phyloP scores from a whole-genome alignment of 768 basidiomycete genomes.

The Kwoniella sp. region DNA sequence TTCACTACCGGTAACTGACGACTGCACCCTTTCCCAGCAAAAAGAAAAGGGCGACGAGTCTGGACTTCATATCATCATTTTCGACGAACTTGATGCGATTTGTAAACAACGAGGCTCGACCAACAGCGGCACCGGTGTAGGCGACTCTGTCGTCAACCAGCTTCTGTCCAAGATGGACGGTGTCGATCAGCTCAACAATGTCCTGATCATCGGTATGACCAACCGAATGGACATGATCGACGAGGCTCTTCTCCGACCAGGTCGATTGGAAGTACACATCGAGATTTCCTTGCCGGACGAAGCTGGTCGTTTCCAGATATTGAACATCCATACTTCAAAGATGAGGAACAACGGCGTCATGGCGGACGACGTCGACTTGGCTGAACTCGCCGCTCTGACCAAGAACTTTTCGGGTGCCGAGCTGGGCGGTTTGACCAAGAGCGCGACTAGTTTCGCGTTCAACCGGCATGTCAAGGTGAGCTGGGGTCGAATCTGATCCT shows the following conservation, averaged over 20 bases:
- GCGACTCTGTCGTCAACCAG: constrained; percentile 99
- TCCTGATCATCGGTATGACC: constrained; percentile 99
- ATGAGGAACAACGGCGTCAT: constrained; percentile 92
- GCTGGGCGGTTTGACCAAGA: constrained; percentile 93
- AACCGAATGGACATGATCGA: constrained; percentile 99
- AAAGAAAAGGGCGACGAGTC: constrained; percentile 97
- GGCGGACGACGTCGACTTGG: constrained; percentile 81
- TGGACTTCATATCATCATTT: constrained; percentile 97
- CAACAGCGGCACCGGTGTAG: constrained; percentile 88
- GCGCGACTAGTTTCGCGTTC: constrained; percentile 97
- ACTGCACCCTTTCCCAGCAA: constrained; percentile 66
- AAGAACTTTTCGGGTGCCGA: constrained; percentile 99
- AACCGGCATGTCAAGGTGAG: constrained; percentile 88
- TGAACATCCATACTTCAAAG: constrained; percentile 90
- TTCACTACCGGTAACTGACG: constrained; percentile 11
- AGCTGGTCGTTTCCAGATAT: constrained; percentile 85
- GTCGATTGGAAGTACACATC: constrained; percentile 98
- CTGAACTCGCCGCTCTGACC: constrained; percentile 76
- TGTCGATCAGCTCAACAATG: constrained; percentile 97
- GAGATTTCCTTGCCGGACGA: constrained; percentile 98
- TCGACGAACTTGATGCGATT: constrained; percentile 97
- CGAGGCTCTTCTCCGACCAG: constrained; percentile 93
- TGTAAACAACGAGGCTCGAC: constrained; percentile 98
- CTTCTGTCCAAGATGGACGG: constrained; percentile 99
- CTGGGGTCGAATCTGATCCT: neutral